Base-by-base conservation (phyloP, 1,139 yeast genomes). In the Suhomyces wounanorum region DNA sequence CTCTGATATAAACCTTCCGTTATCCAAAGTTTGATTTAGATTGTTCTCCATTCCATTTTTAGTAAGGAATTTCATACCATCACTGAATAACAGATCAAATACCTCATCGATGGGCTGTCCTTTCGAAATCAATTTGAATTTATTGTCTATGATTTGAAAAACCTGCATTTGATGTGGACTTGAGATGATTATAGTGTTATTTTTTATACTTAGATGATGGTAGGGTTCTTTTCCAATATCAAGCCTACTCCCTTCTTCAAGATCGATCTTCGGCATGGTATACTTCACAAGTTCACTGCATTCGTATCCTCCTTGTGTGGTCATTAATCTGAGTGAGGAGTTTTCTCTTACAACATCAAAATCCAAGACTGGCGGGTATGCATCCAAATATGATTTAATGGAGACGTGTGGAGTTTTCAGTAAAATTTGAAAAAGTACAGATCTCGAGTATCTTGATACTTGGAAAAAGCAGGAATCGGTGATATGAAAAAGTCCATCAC, bases 231-330 rank as follows among this genome's bases (percentile, higher is more conserved):
- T 26, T 25, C 37, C 40, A 2, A 18, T 0, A 13, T 41, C 18
- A 30, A 13, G 7, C 2, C 8, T 13, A 4, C 7, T 17, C 9
- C 16, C 17, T 14, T 14, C 3, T 16, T 17, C 21, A 5, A 11
- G 26, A 8, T 36, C 16, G 8, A 21, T n/a, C 2, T 14, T 36
- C n/a, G 45, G 40, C 17, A 17, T 21, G 5, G 40, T 30, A 36
- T 35, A 42, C 14, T 40, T 33, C 6, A 65, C 56, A 38, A 69
- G 55, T 48, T 75, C 78, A 8, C 79, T 75, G 39, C 72, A 67
- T 21, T 68, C 66, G 52, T 69, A 67, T 2, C 78, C 76, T 23
- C 80, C 79, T 52, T 70, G 77, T 47, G 76, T 69, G 3, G 68
- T 53, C 26, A 66, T 58, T 9, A 74, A 17, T n/a, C 58, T 58